Evolutionary conservation across 768 basidiomycete species (phyloP), one percentile per base, ranked within the genome.

Genomic region (Kwoniella mangroviensis): DNA sequence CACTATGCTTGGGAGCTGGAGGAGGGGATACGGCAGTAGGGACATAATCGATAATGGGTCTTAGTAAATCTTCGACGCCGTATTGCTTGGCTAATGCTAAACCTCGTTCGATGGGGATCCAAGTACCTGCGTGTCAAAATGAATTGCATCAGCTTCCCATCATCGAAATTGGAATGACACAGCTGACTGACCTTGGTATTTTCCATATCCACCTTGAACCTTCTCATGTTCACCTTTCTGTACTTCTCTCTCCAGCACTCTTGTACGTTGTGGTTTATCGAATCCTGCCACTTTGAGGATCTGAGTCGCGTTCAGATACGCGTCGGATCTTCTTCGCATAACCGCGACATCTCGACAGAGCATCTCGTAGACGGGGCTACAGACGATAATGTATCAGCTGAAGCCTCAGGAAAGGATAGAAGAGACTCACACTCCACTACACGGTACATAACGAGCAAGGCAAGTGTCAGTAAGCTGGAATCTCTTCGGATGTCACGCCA

Each of bases 221-320:
- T 99, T 99, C 84, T 98, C 96, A 83, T 99, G 97, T 76, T 94
- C 92, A 28, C 95, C 97, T 82, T 98, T 98, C 83, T 99, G 97
- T 7, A 99, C 90, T 84, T 99, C 97, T 74, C 97, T 89, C 84
- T 99, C 97, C 54, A 99, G 87, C 17, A 99, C 95, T 65, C 97
- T 90, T 69, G 97, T 99, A 59, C 97, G 87, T 82, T 98, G 97
- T 1, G 97, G 97, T 83, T 99, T 99, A 85, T 99, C 97, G 77
- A 98, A 98, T 11, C 96, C 97, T 34, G 95, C 97, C 75, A 99
- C 96, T 84, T 99, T 99, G 79, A 99, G 89, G 73, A 99, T 97
- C 69, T 84, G 84, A 0, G 97, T 99, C 84, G 97, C 97, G 88
- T 99, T 99, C 68, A 99, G 87, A 92, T 97, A 99, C 52, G 91